Evolutionary conservation across 2,329 filamentous ascomycete genomes (phyloP).

Genomic region (Meredithiella fracta): DNA sequence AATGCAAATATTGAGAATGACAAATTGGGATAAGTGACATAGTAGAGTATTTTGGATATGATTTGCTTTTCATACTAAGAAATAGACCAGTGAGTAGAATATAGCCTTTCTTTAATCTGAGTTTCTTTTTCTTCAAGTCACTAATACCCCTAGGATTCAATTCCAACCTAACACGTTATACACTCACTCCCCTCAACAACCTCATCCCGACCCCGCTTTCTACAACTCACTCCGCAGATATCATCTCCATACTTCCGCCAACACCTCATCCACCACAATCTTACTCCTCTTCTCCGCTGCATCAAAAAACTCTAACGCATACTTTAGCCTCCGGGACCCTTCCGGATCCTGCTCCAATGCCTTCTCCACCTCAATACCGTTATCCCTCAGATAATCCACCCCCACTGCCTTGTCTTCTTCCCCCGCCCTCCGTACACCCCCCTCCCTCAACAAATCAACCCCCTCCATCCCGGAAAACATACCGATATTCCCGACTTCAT

Average conservation of each 20-base stretch:
- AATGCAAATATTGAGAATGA: too few species aligned
- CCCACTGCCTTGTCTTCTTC: background rate
- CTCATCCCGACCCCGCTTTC: conserved; percentile 1
- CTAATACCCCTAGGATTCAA: background rate
- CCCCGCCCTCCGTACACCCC: background rate
- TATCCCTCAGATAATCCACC: conserved; percentile 29
- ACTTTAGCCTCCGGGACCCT: conserved; percentile 23
- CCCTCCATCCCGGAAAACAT: conserved; percentile 19
- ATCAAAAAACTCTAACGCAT: conserved; percentile 27
- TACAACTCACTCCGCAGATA: background rate
- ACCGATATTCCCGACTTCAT: background rate
- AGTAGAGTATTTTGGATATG: too few species aligned
- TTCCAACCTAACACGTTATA: background rate
- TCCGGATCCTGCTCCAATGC: conserved; percentile 26
- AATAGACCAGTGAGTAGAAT: too few species aligned
- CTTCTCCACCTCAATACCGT: conserved; percentile 26
- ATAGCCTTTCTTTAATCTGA: too few species aligned
- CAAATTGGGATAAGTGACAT: too few species aligned
- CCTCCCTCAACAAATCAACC: conserved; percentile 25
- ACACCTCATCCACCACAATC: conserved; percentile 22
- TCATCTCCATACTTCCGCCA: background rate
- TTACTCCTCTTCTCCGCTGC: conserved; percentile 24
- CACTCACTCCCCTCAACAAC: background rate
- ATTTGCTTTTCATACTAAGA: too few species aligned
- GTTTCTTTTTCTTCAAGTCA: background rate